Percentiles rank a stretch among this genome's conserved stretches.
These are phyloP conservation scores for Rhamnella rubrinervis DNA, from an alignment of 331 rosid species.

Conservation along the genomic window DNA sequence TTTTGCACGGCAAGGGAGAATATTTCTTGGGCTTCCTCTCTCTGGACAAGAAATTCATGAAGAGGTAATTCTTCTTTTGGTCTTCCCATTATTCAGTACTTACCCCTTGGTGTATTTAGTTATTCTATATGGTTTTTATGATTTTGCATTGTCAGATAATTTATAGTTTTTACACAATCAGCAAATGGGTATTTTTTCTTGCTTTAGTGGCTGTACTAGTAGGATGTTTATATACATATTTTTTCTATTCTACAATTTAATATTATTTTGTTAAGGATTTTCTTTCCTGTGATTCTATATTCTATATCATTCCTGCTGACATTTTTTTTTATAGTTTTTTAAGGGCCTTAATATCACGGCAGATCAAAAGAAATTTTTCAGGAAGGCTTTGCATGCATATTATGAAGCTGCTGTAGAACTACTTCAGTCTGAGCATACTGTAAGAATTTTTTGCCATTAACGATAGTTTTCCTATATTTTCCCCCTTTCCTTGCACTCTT, in stretches of 20 bases:
- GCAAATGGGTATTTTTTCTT: neutral
- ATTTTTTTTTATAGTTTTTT: conserved; percentile 61
- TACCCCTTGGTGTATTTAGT: neutral
- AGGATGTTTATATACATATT: neutral
- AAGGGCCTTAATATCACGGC: conserved; percentile 83
- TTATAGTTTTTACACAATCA: neutral
- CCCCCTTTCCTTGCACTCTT: neutral
- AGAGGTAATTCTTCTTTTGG: conserved; percentile 54
- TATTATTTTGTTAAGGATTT: conserved; percentile 3
- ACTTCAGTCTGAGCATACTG: conserved; percentile 94
- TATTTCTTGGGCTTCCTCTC: conserved; percentile 74
- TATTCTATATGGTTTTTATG: neutral
- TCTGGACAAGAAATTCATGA: conserved; percentile 80
- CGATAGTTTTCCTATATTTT: neutral
- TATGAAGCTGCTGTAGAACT: conserved; percentile 84
- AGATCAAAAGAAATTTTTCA: conserved; percentile 83
- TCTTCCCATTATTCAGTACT: conserved; percentile 2
- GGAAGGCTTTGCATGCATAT: conserved; percentile 79
- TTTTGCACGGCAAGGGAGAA: conserved; percentile 97
- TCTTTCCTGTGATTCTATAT: conserved; percentile 17
- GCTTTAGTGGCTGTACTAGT: neutral
- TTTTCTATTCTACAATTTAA: neutral
- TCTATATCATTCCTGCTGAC: conserved; percentile 36
- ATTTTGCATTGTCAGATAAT: neutral
- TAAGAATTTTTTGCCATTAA: conserved; percentile 39